Base-by-base conservation (phyloP, 208 protist species). In the Porcisia hertigi region DNA sequence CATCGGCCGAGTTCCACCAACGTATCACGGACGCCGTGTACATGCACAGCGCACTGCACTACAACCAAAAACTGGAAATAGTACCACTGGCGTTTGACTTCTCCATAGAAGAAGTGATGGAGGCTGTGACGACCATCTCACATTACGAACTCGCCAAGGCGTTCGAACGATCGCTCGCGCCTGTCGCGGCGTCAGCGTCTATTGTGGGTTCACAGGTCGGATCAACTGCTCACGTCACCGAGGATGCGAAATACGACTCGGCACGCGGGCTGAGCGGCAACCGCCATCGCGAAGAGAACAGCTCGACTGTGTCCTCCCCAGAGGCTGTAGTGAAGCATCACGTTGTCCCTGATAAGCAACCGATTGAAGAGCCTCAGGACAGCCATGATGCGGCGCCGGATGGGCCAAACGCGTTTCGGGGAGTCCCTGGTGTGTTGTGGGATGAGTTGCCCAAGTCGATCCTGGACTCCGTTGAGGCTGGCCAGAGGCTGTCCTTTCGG, bases 31-130 rank as follows among this genome's bases (percentile, higher is more conserved):
- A 90, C 66, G 80, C 88, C 59, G 87, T 88, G 7, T 88, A 86
- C 72, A 82, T 81, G 25, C 86, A 89, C 64, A 97, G 88, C 65
- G 79, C 86, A 2, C 82, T 93, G 63, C 79, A 86, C 69, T 87
- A 86, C 79, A 88, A 94, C 71, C 83, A 94, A 62, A 81, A 86
- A 54, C 72, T 97, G 62, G 92, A 97, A 77, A 92, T 97, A 39
- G 85, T 95, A 53, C 90, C 90, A 41, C 80, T 97, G 12, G 86
- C 86, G 23, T 92, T 97, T 65, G 88, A 94, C 76, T 86, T 95
- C 71, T 86, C 91, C 36, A 41, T 95, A 39, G 86, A 94, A 79
- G 87, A 86, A 43, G 88, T 93, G 67, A 77, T 91, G 57, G 72
- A 88, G 54, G 90, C 91, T n/a, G 81, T 75, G 25, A 79, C 86